These are phyloP conservation scores for Torulaspora maleeae DNA, from an alignment of 805 yeast genomes.

Conservation along the genomic window DNA sequence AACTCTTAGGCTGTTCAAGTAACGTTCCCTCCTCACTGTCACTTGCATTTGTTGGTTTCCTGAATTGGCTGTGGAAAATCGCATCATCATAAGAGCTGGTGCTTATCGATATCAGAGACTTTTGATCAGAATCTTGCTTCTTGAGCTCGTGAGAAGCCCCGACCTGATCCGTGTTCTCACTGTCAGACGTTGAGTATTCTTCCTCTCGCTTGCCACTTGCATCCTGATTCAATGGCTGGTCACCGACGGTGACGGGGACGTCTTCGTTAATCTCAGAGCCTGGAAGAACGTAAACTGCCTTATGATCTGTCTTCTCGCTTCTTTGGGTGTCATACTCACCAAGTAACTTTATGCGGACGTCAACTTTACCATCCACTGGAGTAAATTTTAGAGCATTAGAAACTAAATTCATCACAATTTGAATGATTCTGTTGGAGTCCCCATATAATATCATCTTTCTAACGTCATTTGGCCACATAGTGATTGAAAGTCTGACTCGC, in stretches of 20 bases:
- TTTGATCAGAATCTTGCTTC: conserved; percentile 10
- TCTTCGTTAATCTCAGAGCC: conserved; percentile 21
- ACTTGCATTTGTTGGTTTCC: conserved; percentile 25
- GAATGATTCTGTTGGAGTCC: conserved; percentile 85
- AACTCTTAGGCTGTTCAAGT: conserved; percentile 30
- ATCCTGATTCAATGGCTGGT: neutral
- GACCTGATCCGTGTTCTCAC: conserved; percentile 7
- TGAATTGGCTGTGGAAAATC: conserved; percentile 42
- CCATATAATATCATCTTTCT: conserved; percentile 70
- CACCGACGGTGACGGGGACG: neutral
- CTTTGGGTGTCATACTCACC: conserved; percentile 64
- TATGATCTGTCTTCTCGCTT: conserved; percentile 41
- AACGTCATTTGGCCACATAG: conserved; percentile 54
- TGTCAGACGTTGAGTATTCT: conserved; percentile 3
- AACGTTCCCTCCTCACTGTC: conserved; percentile 26
- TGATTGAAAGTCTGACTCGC: conserved; percentile 61
- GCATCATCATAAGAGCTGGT: conserved; percentile 42
- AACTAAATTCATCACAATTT: conserved; percentile 87
- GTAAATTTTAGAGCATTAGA: conserved; percentile 90
- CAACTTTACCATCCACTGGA: conserved; percentile 79
- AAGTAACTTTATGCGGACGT: conserved; percentile 54
- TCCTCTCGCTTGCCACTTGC: neutral
- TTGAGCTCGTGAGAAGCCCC: conserved; percentile 5
- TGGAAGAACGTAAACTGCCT: conserved; percentile 43
- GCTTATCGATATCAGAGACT: conserved; percentile 21